These are phyloP conservation scores for Huntiella moniliformis DNA, from an alignment of 2,329 filamentous ascomycete species.

Conservation along the genomic window DNA sequence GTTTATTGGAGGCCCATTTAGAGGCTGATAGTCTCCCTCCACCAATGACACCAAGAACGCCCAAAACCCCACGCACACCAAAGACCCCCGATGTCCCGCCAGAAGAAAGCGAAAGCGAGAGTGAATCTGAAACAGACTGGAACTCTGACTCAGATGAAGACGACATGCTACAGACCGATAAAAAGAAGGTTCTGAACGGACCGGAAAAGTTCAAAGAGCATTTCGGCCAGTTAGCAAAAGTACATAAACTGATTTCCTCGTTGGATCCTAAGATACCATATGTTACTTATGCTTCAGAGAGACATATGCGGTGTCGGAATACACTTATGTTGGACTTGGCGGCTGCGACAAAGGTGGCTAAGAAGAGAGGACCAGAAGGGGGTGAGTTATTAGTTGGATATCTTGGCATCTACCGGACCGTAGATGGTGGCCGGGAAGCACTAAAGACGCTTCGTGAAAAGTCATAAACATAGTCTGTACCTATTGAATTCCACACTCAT, in stretches of 20 bases:
- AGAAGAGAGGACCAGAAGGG: conserved; percentile 24
- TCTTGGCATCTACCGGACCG: conserved; percentile 31
- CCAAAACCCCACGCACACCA: conserved; percentile 14
- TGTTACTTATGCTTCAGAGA: conserved; percentile 32
- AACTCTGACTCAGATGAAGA: conserved; percentile 18
- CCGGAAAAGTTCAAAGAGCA: conserved; percentile 17
- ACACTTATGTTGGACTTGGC: conserved; percentile 37
- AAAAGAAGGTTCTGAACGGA: conserved; percentile 18
- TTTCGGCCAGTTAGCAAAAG: conserved; percentile 27
- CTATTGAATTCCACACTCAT: too few species aligned
- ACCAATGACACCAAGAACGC: conserved; percentile 11
- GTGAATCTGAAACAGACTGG: conserved; percentile 11
- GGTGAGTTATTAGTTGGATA: conserved; percentile 30
- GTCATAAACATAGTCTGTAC: background rate
- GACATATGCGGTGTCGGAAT: conserved; percentile 33
- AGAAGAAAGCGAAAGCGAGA: too few species aligned
- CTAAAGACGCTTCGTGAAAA: too few species aligned
- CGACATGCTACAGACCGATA: conserved; percentile 20
- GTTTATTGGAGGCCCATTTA: conserved; percentile 43
- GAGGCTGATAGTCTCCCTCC: conserved; percentile 27
- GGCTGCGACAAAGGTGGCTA: conserved; percentile 28
- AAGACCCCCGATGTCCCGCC: conserved; percentile 12
- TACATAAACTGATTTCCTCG: conserved; percentile 27
- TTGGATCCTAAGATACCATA: conserved; percentile 30
- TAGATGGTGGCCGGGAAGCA: too few species aligned